A percentile compares a stretch with the other conserved stretches of the same genome.
Conservation (phyloP, 495 filamentous ascomycete species). For the Penicillium canariense region DNA sequence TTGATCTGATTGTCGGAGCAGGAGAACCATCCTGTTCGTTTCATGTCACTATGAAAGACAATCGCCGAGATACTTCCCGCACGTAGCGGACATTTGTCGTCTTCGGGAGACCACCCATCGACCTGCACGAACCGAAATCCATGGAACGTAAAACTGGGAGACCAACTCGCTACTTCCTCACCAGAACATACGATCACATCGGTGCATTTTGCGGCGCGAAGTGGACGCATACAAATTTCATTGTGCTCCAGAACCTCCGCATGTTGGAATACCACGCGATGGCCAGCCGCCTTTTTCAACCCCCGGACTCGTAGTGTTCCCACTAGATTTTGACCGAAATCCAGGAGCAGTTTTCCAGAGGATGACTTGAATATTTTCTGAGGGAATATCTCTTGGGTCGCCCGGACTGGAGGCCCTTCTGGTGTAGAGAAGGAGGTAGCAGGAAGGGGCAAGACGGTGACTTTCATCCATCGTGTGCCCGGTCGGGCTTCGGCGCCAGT, state of each 20-base stretch:
- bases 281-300: constrained; percentile 30
- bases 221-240: constrained; percentile 46
- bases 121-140: constrained; percentile 55
- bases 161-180: constrained; percentile 20
- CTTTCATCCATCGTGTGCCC: constrained; percentile 2
- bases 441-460: constrained; percentile 21
- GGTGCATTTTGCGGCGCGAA: constrained; percentile 39
- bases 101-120: constrained; percentile 38
- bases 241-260: constrained; percentile 51
- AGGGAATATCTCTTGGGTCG: constrained; percentile 31
- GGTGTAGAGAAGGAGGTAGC: constrained; percentile 28
- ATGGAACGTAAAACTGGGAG: constrained; percentile 51
- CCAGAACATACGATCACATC: constrained; percentile 33
- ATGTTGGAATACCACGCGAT: constrained; percentile 34
- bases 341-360: constrained; percentile 38
- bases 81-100: constrained; percentile 13
- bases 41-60: constrained; percentile 52
- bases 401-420: constrained; percentile 41
- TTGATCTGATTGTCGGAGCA: constrained; percentile 50
- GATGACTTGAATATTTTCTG: constrained; percentile 40
- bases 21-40: constrained; percentile 43
- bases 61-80: constrained; percentile 36
- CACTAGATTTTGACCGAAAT: constrained; percentile 55
- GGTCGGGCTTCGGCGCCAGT: background rate
- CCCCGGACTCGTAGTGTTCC: constrained; percentile 35